phyloP scores from a whole-genome alignment of 2,329 filamentous ascomycete genomes.

The Cladosporium sp. region DNA sequence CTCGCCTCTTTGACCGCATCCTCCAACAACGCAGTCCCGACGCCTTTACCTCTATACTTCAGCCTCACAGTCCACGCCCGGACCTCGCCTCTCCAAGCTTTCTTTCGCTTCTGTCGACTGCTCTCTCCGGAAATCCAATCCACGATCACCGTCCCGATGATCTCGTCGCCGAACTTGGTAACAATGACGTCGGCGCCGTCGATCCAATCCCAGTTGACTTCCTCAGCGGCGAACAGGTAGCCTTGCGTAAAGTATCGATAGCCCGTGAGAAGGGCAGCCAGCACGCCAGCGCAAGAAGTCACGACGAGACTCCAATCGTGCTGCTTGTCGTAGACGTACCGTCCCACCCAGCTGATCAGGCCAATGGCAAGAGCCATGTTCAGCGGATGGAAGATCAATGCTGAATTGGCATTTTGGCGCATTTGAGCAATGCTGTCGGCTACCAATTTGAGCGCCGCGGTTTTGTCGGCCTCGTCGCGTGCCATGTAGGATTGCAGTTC shows the following conservation, averaged over 20 bases:
- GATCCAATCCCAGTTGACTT: constrained; percentile 60
- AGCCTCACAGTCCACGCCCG: constrained; percentile 76
- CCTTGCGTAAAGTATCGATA: constrained; percentile 57
- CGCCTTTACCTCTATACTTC: constrained; percentile 64
- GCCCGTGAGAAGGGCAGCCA: constrained; percentile 60
- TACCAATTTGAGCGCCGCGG: constrained; percentile 66
- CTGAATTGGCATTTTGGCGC: constrained; percentile 61
- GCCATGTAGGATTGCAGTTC: constrained; percentile 58
- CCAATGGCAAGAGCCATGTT: constrained; percentile 39
- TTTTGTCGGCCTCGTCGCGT: constrained; percentile 53
- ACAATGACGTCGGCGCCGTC: constrained; percentile 50
- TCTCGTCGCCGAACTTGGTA: constrained; percentile 61
- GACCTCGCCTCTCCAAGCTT: constrained; percentile 65
- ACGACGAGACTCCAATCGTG: constrained; percentile 52
- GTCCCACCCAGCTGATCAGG: constrained; percentile 37
- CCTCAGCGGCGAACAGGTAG: constrained; percentile 62
- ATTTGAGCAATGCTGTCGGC: constrained; percentile 82
- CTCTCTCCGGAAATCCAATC: constrained; percentile 53
- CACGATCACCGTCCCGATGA: constrained; percentile 69
- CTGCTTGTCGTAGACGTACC: constrained; percentile 36
- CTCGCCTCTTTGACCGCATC: constrained; percentile 66
- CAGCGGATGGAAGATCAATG: constrained; percentile 60
- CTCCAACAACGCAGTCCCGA: constrained; percentile 68
- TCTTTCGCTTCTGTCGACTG: constrained; percentile 37
- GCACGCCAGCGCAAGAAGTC: constrained; percentile 56